Conservation (phyloP, 1,284 basidiomycete species). For the Mycosarcoma maydis region DNA sequence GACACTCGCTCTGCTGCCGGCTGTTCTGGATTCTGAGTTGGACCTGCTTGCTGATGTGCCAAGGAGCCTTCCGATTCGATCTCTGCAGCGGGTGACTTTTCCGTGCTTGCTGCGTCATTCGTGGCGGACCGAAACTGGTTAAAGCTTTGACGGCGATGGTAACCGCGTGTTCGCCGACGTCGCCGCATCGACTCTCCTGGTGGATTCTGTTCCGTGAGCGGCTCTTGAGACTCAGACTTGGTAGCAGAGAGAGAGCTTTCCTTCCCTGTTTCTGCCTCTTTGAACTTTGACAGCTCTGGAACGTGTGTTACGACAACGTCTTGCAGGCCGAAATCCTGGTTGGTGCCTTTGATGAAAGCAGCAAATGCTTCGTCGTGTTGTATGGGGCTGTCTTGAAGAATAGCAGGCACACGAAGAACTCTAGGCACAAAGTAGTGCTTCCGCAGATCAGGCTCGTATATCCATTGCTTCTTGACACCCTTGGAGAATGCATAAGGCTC, state of each 20-base stretch:
- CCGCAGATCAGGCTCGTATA: slow-evolving; percentile 29
- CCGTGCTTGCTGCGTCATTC: neutral
- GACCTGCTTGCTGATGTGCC: too few relatives aligned
- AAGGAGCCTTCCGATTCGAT: too few relatives aligned
- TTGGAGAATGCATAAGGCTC: slow-evolving; percentile 14
- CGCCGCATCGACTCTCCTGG: neutral
- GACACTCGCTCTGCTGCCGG: too few relatives aligned
- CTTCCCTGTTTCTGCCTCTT: neutral
- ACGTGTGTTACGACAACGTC: slow-evolving; percentile 6
- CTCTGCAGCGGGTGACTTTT: neutral
- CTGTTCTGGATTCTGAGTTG: too few relatives aligned
- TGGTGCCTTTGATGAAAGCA: slow-evolving; percentile 2
- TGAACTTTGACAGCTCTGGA: neutral
- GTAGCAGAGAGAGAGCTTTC: neutral
- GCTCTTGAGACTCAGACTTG: neutral
- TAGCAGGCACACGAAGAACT: slow-evolving; percentile 25
- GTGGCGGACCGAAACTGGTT: neutral
- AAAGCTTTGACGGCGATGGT: neutral
- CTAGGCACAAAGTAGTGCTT: slow-evolving; percentile 35
- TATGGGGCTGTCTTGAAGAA: slow-evolving; percentile 19
- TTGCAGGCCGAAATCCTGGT: slow-evolving; percentile 5
- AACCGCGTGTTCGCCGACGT: neutral
- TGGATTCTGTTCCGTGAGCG: neutral
- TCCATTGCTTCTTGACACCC: slow-evolving; percentile 21
- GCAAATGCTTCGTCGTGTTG: slow-evolving; percentile 12